These are phyloP conservation scores for Silene conica DNA, from an alignment of 148 eudicot species.

Conservation along the genomic window DNA sequence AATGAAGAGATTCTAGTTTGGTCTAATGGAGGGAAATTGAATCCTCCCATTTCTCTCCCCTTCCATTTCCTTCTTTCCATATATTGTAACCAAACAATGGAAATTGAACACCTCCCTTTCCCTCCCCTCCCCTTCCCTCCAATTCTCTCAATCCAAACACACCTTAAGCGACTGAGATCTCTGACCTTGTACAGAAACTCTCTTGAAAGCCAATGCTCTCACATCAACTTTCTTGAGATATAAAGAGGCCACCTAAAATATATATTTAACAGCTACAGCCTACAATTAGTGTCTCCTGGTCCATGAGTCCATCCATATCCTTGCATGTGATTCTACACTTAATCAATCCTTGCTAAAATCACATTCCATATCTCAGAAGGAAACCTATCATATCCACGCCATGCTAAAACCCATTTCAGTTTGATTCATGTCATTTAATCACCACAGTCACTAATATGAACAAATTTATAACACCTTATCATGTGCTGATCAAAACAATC, in stretches of 20 bases:
- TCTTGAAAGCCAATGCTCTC: neutral
- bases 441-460: neutral
- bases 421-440: neutral
- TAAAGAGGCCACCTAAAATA: neutral
- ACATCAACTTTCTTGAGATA: neutral
- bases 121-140: no score
- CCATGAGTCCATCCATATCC: neutral
- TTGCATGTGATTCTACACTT: neutral
- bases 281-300: neutral
- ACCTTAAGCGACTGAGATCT: no score
- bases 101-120: no score
- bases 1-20: no score
- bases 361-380: neutral
- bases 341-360: neutral
- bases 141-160: no score
- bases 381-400: neutral
- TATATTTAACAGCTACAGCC: neutral
- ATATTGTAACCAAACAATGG: no score
- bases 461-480: neutral
- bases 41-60: no score
- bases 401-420: neutral
- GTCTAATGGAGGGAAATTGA: no score
- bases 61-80: no score
- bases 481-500: neutral
- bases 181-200: neutral